These are phyloP conservation scores for Albugo candida DNA, from an alignment of 352 stramenopile species.

Conservation along the genomic window DNA sequence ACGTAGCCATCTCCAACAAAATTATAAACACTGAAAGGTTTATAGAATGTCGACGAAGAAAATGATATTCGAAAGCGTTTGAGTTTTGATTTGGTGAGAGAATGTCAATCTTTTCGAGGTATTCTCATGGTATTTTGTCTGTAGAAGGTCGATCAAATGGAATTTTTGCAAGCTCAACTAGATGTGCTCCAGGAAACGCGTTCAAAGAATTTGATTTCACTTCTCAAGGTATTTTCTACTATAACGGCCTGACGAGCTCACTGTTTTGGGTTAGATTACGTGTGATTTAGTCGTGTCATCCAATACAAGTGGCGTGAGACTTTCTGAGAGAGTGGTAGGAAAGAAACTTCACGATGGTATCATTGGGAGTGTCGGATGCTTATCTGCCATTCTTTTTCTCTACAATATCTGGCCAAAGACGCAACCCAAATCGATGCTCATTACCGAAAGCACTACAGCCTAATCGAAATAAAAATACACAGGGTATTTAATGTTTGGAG, in stretches of 20 bases:
- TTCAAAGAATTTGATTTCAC: slow-evolving; percentile 62
- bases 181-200: slow-evolving; percentile 31
- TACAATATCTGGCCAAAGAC: slow-evolving; percentile 64
- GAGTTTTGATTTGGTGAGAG: too few species aligned
- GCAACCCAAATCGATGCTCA: background rate
- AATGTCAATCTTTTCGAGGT: too few species aligned
- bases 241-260: background rate
- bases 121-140: background rate
- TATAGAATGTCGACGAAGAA: background rate
- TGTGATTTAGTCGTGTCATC: slow-evolving; percentile 76
- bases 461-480: too few species aligned
- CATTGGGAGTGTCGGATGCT: slow-evolving; percentile 49
- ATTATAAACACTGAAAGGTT: too few species aligned
- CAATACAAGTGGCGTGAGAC: slow-evolving; percentile 58
- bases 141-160: slow-evolving; percentile 22
- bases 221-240: slow-evolving; percentile 38
- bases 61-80: too few species aligned
- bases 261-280: slow-evolving; percentile 10
- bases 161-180: slow-evolving; percentile 33
- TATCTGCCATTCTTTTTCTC: slow-evolving; percentile 66
- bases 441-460: too few species aligned
- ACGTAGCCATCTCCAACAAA: background rate
- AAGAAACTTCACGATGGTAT: slow-evolving; percentile 71
- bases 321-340: slow-evolving; percentile 60
- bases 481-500: too few species aligned